Evolutionary conservation across 106 monocot species (phyloP), one percentile per base, ranked within the genome.

Genomic region (Amphibolis antarctica): DNA sequence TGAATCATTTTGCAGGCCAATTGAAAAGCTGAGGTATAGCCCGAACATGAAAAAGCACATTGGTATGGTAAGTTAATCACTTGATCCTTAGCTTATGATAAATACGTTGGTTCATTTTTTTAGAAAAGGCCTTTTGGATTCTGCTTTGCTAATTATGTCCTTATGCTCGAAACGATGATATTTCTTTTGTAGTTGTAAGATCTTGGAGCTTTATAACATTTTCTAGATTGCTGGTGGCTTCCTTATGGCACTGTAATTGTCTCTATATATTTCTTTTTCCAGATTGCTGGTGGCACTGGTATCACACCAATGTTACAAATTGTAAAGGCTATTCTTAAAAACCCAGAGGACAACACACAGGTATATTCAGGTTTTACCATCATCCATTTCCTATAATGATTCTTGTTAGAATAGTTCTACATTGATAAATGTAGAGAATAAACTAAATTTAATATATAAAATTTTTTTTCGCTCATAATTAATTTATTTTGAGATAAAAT

Each of bases 21-120:
- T 96, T 69, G 89, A 89, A 63, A 96, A 89, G 86, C 78, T 96
- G 58, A 86, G 81, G 78, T 96, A 96, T 62, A 86, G 66, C 73
- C 86, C 89, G 65, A 96, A 96, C 67, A 89, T 96, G 94, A 96
- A 96, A 72, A 96, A 79, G 61, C 76, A 89, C 51, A 86, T 96
- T 55, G 94, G 94, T 59, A 96, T 96, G 94, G 93, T 94, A 83
- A 69, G 78, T 44, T 58, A 59, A 68, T 10, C 13, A 9, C 7
- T 36, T 7, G 36, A 49, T 49, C 48, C 48, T 49, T n/a, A 49
- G 3, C 48, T 49, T 12, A n/a, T 0, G 2, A 3, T 49, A 12
- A 49, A 17, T 13, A 49, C 0, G 3, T 49, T 49, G 13, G 48
- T 0, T 49, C 11, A 49, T 49, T 49, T 17, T 13, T 14, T 49